Conservation (phyloP, 352 stramenopile genomes). For the Globisporangium cylindrosporum region DNA sequence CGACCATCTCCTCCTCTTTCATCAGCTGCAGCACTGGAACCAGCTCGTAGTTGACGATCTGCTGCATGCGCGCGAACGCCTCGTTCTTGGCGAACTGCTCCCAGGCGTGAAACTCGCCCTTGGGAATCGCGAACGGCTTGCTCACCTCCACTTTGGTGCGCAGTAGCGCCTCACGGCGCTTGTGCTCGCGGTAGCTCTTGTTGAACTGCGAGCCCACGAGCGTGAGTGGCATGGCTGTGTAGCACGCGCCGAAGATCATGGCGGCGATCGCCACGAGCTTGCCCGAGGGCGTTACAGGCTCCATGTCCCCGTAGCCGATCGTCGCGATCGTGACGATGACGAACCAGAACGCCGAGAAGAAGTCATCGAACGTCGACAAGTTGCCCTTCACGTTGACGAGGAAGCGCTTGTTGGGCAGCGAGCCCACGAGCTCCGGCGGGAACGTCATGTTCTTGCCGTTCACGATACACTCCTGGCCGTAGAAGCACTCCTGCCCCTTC, state of each 20-base stretch:
- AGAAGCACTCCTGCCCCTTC: conserved; percentile 77
- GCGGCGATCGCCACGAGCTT: conserved; percentile 70
- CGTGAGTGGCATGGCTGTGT: conserved; percentile 79
- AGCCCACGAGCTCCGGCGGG: conserved; percentile 46
- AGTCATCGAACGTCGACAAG: conserved; percentile 71
- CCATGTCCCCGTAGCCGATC: conserved; percentile 77
- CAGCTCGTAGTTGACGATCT: conserved; percentile 31
- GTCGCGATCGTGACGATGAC: conserved; percentile 78
- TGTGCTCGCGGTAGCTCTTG: conserved; percentile 80
- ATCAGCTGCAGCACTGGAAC: conserved; percentile 47
- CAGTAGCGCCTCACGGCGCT: conserved; percentile 61
- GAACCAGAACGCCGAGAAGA: conserved; percentile 85
- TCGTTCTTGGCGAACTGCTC: conserved; percentile 47
- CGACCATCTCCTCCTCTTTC: conserved; percentile 42
- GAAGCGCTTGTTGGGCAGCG: conserved; percentile 59
- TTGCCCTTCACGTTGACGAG: conserved; percentile 68
- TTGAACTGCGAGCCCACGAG: conserved; percentile 81
- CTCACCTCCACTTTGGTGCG: conserved; percentile 73
- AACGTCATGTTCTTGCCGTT: conserved; percentile 58
- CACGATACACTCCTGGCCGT: conserved; percentile 60
- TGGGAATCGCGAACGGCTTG: conserved; percentile 50
- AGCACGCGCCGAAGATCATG: conserved; percentile 84
- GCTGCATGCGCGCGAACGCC: conserved; percentile 43
- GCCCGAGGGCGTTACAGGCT: conserved; percentile 56
- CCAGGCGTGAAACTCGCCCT: conserved; percentile 46